Percentiles rank a stretch among this genome's conserved stretches.
phyloP scores from a whole-genome alignment of 768 basidiomycete species.

The Hypholoma fasciculare region DNA sequence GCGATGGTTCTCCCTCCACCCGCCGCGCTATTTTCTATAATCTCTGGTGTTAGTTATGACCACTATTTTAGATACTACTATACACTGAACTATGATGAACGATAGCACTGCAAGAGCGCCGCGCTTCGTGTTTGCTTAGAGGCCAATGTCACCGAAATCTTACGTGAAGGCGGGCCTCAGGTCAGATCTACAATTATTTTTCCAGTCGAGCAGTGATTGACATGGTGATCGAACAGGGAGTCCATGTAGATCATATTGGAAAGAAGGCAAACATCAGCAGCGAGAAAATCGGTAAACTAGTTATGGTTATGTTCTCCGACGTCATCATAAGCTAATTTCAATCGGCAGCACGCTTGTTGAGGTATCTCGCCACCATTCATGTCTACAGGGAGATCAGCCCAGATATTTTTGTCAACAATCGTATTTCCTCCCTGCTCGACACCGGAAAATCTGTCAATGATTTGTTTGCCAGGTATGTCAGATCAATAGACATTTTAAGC shows the following conservation, averaged over 20 bases:
- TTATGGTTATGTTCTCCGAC: neutral
- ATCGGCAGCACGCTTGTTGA: slow-evolving; percentile 25
- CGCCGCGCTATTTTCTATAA: slow-evolving; percentile 18
- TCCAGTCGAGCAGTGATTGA: neutral
- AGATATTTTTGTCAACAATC: slow-evolving; percentile 36
- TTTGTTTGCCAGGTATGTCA: slow-evolving; percentile 23
- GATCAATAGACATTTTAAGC: neutral
- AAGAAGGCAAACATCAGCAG: slow-evolving; percentile 21
- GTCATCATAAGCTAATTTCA: no score
- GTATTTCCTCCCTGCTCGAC: slow-evolving; percentile 31
- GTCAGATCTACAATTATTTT: slow-evolving; percentile 9
- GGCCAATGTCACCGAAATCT: slow-evolving; percentile 19
- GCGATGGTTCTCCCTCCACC: slow-evolving; percentile 28
- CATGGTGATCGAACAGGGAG: slow-evolving; percentile 20
- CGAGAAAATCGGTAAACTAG: slow-evolving; percentile 31
- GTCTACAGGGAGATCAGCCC: slow-evolving; percentile 35
- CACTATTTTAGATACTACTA: slow-evolving; percentile 7
- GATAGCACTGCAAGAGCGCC: slow-evolving; percentile 23
- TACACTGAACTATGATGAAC: neutral
- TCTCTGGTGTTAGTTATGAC: slow-evolving; percentile 22
- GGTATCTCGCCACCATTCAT: slow-evolving; percentile 33
- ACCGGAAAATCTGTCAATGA: slow-evolving; percentile 28
- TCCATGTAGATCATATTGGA: slow-evolving; percentile 37
- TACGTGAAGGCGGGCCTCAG: slow-evolving; percentile 30
- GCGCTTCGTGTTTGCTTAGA: slow-evolving; percentile 24